Evolutionary conservation across 2,329 filamentous ascomycete species (phyloP).

Genomic region (Hymenoscyphus fraxineus): DNA sequence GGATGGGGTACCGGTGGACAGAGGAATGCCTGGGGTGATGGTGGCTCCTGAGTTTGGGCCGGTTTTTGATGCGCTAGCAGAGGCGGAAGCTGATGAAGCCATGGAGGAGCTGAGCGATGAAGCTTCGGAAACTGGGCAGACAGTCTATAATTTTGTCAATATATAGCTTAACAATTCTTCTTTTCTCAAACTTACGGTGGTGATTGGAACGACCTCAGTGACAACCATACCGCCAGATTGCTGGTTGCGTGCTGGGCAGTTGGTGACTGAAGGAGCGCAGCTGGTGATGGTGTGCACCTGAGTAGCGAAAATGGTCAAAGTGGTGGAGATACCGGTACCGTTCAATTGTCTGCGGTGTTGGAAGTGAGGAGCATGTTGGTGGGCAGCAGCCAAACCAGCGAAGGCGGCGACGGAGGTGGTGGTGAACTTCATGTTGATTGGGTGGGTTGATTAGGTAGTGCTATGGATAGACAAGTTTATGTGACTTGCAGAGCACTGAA

Average conservation of each 20-base stretch:
- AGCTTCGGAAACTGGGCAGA: constrained; percentile 45
- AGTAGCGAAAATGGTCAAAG: constrained; percentile 40
- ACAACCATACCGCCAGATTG: constrained; percentile 32
- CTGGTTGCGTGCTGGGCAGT: constrained; percentile 38
- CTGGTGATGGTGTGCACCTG: constrained; percentile 37
- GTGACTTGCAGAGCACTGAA: constrained; percentile 27
- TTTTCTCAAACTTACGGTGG: constrained; percentile 35
- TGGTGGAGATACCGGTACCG: constrained; percentile 32
- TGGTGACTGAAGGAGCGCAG: constrained; percentile 39
- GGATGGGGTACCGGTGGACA: constrained; percentile 11
- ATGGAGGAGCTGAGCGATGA: constrained; percentile 41
- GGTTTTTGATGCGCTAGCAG: constrained; percentile 12
- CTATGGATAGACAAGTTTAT: constrained; percentile 10
- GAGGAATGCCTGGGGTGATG: constrained; percentile 9
- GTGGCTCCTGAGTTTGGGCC: not conserved
- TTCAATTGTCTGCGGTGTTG: constrained; percentile 30
- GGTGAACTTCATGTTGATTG: constrained; percentile 33
- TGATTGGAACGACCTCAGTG: constrained; percentile 40
- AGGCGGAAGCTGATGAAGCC: constrained; percentile 32
- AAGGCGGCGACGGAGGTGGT: constrained; percentile 29
- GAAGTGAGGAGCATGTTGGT: constrained; percentile 28
- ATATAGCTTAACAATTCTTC: not conserved
- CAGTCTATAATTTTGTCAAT: constrained; percentile 35
- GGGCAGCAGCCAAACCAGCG: constrained; percentile 35
- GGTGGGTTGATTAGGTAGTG: constrained; percentile 9